Evolutionary conservation across 225 moss, liverwort and hornwort genomes (phyloP), one percentile per base, ranked within the genome.

Genomic region (Polytrichum formosum): DNA sequence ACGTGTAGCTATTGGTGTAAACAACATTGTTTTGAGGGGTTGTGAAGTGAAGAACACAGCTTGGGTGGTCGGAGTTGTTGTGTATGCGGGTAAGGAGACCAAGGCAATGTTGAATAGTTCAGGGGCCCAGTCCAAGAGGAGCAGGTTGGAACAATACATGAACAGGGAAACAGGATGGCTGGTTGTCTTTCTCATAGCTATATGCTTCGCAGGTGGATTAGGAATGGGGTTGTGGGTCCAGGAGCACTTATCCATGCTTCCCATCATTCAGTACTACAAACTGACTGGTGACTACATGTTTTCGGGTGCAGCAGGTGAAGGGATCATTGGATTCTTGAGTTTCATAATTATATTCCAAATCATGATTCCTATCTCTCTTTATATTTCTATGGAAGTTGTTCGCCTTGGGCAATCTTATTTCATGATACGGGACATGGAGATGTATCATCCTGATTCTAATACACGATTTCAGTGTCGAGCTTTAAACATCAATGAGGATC

Each of bases 71-170:
- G 88, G 81, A 26, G 76, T 88, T 4, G 84, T 75, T 23, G 84
- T 88, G 1, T 88, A 84, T 72, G 79, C 88, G 8, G 88, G 88
- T 6, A 74, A 72, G 66, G 84, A 88, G 65, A 88, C 84, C 2
- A 88, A 88, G 53, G 88, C 81, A 4, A 84, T 88, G 84, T 56
- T 88, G 68, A 88, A 88, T 35, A 88, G 81, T 66, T 81, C 81
- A 23, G 84, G 84, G 21, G 70, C 79, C 13, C 84, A 84, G 22
- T 84, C 81, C 8, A 88, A 88, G 75, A 74, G 88, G 70, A 81
- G 79, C 74, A 79, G 77, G 61, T 72, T 88, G 75, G 88, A 88
- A 74, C 76, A 84, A 17, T 70, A 81, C 64, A 81, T 88, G 88
- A 84, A 88, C 71, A 71, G 81, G n/a, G 81, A 81, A 56, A 82